A percentile compares a stretch with the other conserved stretches of the same genome.
phyloP scores from a whole-genome alignment of 139 green algal species.

The Chlamydomonas eustigma region DNA sequence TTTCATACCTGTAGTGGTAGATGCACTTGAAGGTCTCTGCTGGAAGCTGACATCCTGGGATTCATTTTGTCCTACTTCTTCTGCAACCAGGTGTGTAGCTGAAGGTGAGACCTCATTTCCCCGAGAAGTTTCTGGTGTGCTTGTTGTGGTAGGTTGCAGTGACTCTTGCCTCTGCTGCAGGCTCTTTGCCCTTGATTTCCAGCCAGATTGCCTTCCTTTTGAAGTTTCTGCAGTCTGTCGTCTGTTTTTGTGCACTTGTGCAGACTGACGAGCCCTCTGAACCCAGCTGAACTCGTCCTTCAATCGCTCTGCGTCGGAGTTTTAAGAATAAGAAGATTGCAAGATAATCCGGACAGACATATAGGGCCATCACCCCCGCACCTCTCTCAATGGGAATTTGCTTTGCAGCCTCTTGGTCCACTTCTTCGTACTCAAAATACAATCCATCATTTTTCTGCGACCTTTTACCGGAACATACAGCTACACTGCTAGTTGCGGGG shows the following conservation, averaged over 20 bases:
- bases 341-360: no score
- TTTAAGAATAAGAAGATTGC: no score
- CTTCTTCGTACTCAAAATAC: constrained; percentile 34
- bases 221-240: no score
- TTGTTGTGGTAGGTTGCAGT: not conserved
- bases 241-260: not conserved
- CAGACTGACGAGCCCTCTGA: constrained; percentile 9
- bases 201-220: no score
- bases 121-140: not conserved
- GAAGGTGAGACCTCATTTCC: no score
- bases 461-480: constrained; percentile 11
- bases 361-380: no score
- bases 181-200: not conserved
- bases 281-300: constrained; percentile 25
- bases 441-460: constrained; percentile 30
- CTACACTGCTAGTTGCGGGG: not conserved
- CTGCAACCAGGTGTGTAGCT: no score
- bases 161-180: not conserved
- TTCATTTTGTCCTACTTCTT: no score
- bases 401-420: constrained; percentile 20
- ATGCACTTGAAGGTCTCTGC: no score
- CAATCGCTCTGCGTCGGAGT: constrained; percentile 17
- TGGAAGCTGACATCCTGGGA: no score
- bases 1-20: no score
- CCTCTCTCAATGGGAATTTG: not conserved